Evolutionary conservation across 2,329 filamentous ascomycete species (phyloP).

Genomic region (Exophiala mesophila): DNA sequence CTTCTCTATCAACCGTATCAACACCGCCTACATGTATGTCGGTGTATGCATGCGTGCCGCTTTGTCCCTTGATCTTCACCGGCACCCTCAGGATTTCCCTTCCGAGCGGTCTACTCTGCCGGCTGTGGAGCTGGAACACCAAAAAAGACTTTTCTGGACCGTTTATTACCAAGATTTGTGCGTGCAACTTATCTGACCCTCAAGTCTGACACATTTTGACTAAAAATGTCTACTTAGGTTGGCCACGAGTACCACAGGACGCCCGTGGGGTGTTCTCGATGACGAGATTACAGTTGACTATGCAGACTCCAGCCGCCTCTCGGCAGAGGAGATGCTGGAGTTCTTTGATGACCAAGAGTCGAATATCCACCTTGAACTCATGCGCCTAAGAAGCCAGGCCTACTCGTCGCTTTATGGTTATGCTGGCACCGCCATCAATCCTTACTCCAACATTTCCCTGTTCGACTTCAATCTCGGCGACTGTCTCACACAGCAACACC

Average conservation of each 20-base stretch:
- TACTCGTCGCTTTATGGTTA: constrained; percentile 17
- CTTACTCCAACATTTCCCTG: constrained; percentile 15
- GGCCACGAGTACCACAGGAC: constrained; percentile 11
- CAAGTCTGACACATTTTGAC: no score
- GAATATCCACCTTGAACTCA: constrained; percentile 15
- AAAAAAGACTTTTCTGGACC: constrained; percentile 15
- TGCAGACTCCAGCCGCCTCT: constrained; percentile 15
- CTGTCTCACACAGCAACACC: constrained; percentile 12
- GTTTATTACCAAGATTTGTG: constrained; percentile 19
- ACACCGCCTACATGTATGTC: constrained; percentile 16
- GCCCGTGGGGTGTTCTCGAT: constrained; percentile 15
- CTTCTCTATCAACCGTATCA: constrained; percentile 14
- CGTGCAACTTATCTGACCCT: no score
- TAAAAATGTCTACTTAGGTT: constrained; percentile 6
- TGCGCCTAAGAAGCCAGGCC: constrained; percentile 15
- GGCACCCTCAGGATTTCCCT: constrained; percentile 9
- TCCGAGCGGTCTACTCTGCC: constrained; percentile 11
- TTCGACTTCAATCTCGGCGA: constrained; percentile 13
- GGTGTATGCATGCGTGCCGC: constrained; percentile 14
- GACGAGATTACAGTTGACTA: constrained; percentile 17
- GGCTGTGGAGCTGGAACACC: constrained; percentile 11
- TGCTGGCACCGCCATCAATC: constrained; percentile 16
- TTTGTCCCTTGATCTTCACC: constrained; percentile 12
- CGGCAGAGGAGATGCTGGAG: constrained; percentile 9
- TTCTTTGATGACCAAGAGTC: constrained; percentile 15